Conservation (phyloP, 1,284 basidiomycete genomes). For the Cerrena zonata region DNA sequence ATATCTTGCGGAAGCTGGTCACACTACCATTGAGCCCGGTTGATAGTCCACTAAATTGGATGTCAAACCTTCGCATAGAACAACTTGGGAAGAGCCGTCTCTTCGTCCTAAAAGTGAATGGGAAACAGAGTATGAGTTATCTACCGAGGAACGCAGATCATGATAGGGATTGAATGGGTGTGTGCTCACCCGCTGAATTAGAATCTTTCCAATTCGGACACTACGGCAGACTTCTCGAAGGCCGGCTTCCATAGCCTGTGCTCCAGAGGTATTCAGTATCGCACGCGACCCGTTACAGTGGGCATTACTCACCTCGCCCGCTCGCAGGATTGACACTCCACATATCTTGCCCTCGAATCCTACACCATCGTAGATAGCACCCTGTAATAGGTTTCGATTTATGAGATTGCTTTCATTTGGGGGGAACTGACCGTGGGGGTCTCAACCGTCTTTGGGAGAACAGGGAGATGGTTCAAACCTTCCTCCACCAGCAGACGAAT, state of each 20-base stretch:
- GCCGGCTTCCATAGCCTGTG: slow-evolving; percentile 88
- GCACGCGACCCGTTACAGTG: background rate
- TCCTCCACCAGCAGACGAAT: slow-evolving; percentile 74
- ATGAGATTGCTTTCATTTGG: background rate
- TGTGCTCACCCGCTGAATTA: slow-evolving; percentile 87
- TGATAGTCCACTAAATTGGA: background rate
- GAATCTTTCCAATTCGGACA: slow-evolving; percentile 86
- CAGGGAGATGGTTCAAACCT: slow-evolving; percentile 94
- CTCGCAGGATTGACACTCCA: slow-evolving; percentile 87
- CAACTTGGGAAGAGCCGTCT: slow-evolving; percentile 83
- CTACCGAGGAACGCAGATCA: too few relatives aligned
- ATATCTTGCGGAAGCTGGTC: slow-evolving; percentile 88
- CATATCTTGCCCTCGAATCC: slow-evolving; percentile 93
- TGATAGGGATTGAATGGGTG: too few relatives aligned
- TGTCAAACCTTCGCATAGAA: slow-evolving; percentile 74
- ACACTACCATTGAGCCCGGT: background rate
- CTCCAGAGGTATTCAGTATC: too few relatives aligned
- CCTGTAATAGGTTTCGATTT: slow-evolving; percentile 35
- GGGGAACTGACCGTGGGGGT: slow-evolving; percentile 64
- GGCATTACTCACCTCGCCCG: slow-evolving; percentile 60
- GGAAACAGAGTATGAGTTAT: too few relatives aligned
- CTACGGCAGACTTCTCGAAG: slow-evolving; percentile 90
- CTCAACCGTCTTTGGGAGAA: slow-evolving; percentile 75
- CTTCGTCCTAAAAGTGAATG: slow-evolving; percentile 68
- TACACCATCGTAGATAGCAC: slow-evolving; percentile 79